Evolutionary conservation across 495 filamentous ascomycete genomes (phyloP).

Genomic region (Talaromyces trachyspermus): DNA sequence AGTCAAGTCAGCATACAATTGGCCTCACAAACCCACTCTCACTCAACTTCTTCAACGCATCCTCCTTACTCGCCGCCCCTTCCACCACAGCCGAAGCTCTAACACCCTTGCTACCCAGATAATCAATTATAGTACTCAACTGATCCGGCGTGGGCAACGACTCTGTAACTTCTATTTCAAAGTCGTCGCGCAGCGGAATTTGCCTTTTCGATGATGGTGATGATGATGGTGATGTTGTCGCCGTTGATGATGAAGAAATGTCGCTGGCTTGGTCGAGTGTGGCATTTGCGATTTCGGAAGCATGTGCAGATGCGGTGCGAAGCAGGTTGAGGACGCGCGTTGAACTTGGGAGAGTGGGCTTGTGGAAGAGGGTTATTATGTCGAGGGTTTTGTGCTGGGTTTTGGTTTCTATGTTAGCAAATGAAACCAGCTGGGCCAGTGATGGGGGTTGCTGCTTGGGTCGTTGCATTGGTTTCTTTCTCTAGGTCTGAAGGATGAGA

Average conservation of each 20-base stretch:
- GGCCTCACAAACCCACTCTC: constrained; percentile 62
- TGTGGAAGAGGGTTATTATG: constrained; percentile 94
- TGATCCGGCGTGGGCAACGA: constrained; percentile 75
- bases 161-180: constrained; percentile 82
- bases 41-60: constrained; percentile 70
- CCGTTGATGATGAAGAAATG: constrained; percentile 17
- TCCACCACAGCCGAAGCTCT: constrained; percentile 48
- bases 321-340: constrained; percentile 61
- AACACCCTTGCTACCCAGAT: constrained; percentile 52
- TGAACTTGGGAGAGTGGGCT: constrained; percentile 57
- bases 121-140: constrained; percentile 80
- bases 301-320: constrained; percentile 56
- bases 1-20: constrained; percentile 43
- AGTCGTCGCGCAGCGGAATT: constrained; percentile 48
- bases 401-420: not conserved
- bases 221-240: not conserved
- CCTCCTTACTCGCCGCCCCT: constrained; percentile 60
- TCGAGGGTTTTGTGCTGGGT: constrained; percentile 74
- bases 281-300: constrained; percentile 38
- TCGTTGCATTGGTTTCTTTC: no score
- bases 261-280: constrained; percentile 61
- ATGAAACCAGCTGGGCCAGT: not conserved
- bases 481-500: no score
- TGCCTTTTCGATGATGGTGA: constrained; percentile 36
- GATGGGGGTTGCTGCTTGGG: no score